Conservation (phyloP, 768 basidiomycete species). For the Boletus sp. region DNA sequence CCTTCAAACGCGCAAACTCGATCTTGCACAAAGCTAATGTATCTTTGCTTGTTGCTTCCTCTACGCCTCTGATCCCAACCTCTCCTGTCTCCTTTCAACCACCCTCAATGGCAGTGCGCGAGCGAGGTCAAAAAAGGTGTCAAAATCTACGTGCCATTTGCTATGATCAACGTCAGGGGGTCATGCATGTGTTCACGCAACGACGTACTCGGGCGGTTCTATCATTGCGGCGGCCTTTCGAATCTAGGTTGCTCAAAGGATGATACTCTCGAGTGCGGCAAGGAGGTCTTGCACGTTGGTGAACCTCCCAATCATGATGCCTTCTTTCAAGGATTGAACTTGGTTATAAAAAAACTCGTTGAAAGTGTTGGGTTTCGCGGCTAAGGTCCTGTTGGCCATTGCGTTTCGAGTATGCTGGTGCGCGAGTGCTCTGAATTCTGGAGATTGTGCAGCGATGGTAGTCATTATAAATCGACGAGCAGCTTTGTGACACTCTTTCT, state of each 20-base stretch:
- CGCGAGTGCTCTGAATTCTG: neutral
- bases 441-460: neutral
- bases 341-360: neutral
- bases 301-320: neutral
- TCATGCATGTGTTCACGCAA: neutral
- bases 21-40: neutral
- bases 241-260: neutral
- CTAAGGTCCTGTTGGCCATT: neutral
- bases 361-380: neutral
- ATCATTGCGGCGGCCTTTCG: too few relatives aligned
- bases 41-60: neutral
- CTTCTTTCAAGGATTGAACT: neutral
- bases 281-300: neutral
- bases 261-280: neutral
- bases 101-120: neutral
- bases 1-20: neutral
- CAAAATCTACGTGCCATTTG: neutral
- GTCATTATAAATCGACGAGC: neutral
- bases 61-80: neutral
- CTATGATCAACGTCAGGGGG: neutral
- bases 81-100: neutral
- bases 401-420: neutral
- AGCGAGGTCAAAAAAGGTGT: neutral
- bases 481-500: neutral
- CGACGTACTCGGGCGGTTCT: neutral